Conservation (phyloP, 2,329 filamentous ascomycete genomes). For the Talaromyces sp. region DNA sequence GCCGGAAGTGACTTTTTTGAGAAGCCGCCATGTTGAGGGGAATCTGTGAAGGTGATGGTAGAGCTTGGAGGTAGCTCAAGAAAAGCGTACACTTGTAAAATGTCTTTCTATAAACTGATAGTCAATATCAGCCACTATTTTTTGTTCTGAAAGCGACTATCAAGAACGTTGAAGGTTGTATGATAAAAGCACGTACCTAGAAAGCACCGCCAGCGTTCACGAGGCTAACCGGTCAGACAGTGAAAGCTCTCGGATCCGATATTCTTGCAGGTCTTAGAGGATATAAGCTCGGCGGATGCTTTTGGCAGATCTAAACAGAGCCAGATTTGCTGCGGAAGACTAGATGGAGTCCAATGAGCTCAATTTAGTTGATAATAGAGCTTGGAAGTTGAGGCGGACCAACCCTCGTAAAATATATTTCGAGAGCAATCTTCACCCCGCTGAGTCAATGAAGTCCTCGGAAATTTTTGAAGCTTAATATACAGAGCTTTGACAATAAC, state of each 20-base stretch:
- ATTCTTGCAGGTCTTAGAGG: too few species aligned
- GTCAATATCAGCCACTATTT: not conserved
- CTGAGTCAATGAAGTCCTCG: not conserved
- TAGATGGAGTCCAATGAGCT: not conserved
- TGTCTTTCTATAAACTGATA: slow-evolving; percentile 6
- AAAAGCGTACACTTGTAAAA: slow-evolving; percentile 6
- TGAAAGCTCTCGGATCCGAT: not conserved
- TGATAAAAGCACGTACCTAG: not conserved
- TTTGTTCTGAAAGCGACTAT: not conserved
- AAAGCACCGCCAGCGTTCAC: not conserved
- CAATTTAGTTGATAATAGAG: not conserved
- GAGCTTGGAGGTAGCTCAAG: slow-evolving; percentile 12
- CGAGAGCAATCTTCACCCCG: not conserved
- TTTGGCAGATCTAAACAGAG: not conserved
- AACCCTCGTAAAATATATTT: not conserved
- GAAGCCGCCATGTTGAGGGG: slow-evolving; percentile 54
- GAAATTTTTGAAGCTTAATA: not conserved
- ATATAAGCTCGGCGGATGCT: not conserved
- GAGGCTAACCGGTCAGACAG: not conserved
- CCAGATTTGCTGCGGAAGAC: not conserved
- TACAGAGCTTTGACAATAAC: not conserved
- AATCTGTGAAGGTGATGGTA: slow-evolving; percentile 7
- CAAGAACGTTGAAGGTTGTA: not conserved
- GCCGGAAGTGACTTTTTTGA: slow-evolving; percentile 63
- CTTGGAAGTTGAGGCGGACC: not conserved